Percentiles rank a stretch among this genome's conserved stretches.
phyloP scores from a whole-genome alignment of 2,329 filamentous ascomycete species.

The Colletotrichum shisoi region DNA sequence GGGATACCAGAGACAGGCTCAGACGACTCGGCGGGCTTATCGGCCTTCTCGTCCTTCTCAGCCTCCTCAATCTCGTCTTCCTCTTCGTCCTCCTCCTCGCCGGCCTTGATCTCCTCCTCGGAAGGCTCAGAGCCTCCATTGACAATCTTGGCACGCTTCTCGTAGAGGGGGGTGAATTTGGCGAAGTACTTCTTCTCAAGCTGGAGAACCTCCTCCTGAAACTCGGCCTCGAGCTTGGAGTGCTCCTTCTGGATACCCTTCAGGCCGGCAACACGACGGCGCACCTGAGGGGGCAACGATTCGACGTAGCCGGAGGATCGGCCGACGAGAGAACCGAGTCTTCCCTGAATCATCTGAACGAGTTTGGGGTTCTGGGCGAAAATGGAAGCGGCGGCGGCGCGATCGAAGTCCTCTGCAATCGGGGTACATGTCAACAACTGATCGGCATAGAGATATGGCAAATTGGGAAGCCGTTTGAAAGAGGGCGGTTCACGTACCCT shows the following conservation, averaged over 20 bases:
- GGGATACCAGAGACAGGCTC: constrained; percentile 79
- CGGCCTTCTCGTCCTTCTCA: constrained; percentile 64
- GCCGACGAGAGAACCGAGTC: constrained; percentile 90
- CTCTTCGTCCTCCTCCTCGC: constrained; percentile 80
- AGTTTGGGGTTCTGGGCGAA: constrained; percentile 96
- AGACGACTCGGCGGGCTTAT: constrained; percentile 61
- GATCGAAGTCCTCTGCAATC: constrained; percentile 83
- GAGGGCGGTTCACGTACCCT: constrained; percentile 72
- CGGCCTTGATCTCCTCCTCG: constrained; percentile 84
- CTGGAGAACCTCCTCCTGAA: constrained; percentile 97
- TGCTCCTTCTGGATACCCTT: constrained; percentile 99
- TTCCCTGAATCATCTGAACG: constrained; percentile 97
- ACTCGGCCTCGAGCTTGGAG: constrained; percentile 96
- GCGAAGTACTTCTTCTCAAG: constrained; percentile 99
- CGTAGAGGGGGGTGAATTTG: constrained; percentile 96
- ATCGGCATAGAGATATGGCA: constrained; percentile 34
- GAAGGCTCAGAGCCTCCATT: constrained; percentile 88
- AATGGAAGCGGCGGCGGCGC: constrained; percentile 84
- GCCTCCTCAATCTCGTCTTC: constrained; percentile 67
- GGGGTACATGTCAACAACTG: constrained; percentile 40
- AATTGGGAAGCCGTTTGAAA: not conserved
- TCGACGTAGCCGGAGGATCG: constrained; percentile 98
- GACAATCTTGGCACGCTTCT: constrained; percentile 92
- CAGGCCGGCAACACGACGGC: constrained; percentile 90
- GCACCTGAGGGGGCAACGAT: constrained; percentile 86